Base-by-base conservation (phyloP, 2,329 filamentous ascomycete species). In the Microcyclosporella mali region DNA sequence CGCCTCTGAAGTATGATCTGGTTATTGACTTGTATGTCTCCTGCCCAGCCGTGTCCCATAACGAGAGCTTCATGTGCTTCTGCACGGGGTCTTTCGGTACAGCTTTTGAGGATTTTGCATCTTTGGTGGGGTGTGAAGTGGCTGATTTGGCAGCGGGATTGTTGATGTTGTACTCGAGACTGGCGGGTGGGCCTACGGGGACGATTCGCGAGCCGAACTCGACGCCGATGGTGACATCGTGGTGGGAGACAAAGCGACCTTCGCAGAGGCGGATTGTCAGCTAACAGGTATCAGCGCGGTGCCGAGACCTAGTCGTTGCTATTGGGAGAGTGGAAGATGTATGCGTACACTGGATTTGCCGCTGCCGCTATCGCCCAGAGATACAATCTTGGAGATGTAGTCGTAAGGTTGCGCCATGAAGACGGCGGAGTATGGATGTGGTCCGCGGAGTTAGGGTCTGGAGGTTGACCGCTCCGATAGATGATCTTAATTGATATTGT, bases 301-400 rank as follows among this genome's bases (percentile, higher is more conserved):
- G 55, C 51, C 56, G 52, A 51, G 41, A 42, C 28, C 41, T 17
- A 43, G 38, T 19, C 9, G 12, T 31, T 25, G 2, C 14, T 8
- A 33, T 15, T 25, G 10, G 33, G 31, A 35, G 19, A 28, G 37
- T n/a, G 37, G 25, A 32, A 35, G 19, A 33, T 33, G 12, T 18
- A 17, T 14, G 63, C 71, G 52, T 67, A 79, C 77, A 64, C 76
- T 80, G 44, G 88, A 94, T 74, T 98, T 98, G 61, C 92, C 92
- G 63, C 88, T 94, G 64, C 89, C 92, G 34, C 85, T 92, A 72
- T 97, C 92, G 66, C 92, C 92, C 61, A 98, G 88, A 71, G 88
- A 94, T 63, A 97, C 90, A 59, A 98, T 86, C 70, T 98, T 98
- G 67, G 90, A 89, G 64, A 97, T 98, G 73, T 94, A 97, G 72